Evolutionary conservation across 345 rosid genomes (phyloP).

Genomic region (Camelina sativa): DNA sequence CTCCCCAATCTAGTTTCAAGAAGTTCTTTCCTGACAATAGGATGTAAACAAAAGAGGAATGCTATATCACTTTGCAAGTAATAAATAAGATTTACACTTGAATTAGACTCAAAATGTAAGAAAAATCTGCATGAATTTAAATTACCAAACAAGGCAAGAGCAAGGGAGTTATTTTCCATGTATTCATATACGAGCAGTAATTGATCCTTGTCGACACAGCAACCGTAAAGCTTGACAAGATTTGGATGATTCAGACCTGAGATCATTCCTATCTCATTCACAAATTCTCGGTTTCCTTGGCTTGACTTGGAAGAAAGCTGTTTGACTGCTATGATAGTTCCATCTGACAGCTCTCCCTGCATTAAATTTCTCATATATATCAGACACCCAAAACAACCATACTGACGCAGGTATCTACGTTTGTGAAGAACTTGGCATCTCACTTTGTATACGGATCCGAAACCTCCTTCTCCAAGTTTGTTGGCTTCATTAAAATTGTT

Average conservation of each 20-base stretch:
- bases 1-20: slow-evolving; percentile 53
- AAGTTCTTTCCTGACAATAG: slow-evolving; percentile 3
- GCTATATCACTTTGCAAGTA: neutral
- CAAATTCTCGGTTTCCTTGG: slow-evolving; percentile 36
- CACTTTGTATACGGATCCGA: slow-evolving; percentile 38
- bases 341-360: slow-evolving; percentile 42
- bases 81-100: neutral
- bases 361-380: neutral
- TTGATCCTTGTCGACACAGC: too few relatives aligned
- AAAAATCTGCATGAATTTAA: neutral
- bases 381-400: too few relatives aligned
- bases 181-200: too few relatives aligned
- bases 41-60: neutral
- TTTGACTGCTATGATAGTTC: slow-evolving; percentile 46
- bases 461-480: slow-evolving; percentile 41
- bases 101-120: neutral
- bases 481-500: neutral
- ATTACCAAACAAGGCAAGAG: too few relatives aligned
- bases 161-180: too few relatives aligned
- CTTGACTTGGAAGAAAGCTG: slow-evolving; percentile 32
- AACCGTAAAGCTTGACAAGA: too few relatives aligned
- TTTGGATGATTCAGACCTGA: too few relatives aligned
- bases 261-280: too few relatives aligned
- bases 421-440: neutral
- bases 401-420: too few relatives aligned